A percentile compares a stretch with the other conserved stretches of the same genome.
These are phyloP conservation scores for Curvularia sp. DNA, from an alignment of 2,329 filamentous ascomycete genomes.

Conservation along the genomic window DNA sequence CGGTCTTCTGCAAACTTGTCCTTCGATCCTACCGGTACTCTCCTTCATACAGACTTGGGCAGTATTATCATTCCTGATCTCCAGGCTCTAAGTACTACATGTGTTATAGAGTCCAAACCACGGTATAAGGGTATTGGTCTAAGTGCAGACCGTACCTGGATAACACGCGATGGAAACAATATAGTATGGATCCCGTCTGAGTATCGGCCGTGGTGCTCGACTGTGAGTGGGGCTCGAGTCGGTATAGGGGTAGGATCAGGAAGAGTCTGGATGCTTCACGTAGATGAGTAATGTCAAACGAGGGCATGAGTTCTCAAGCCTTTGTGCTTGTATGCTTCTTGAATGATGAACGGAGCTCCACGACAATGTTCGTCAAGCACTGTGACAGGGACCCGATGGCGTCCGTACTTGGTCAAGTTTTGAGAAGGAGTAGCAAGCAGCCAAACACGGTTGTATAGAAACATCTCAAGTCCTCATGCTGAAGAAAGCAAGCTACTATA, in stretches of 20 bases:
- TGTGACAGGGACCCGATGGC: neutral
- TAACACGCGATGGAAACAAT: slow-evolving; percentile 25
- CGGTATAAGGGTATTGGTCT: slow-evolving; percentile 19
- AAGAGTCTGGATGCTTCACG: slow-evolving; percentile 26
- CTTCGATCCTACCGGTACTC: neutral
- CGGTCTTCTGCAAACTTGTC: neutral
- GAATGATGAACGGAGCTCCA: neutral
- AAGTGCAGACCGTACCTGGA: slow-evolving; percentile 27
- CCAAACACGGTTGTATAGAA: no score
- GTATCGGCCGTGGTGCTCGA: slow-evolving; percentile 28
- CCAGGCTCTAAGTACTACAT: neutral
- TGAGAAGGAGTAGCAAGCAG: no score
- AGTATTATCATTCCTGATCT: slow-evolving; percentile 16
- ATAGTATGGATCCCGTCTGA: slow-evolving; percentile 33
- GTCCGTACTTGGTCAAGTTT: neutral
- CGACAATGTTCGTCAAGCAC: neutral
- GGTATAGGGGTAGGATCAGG: slow-evolving; percentile 22
- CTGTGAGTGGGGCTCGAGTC: slow-evolving; percentile 22
- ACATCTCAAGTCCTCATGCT: no score
- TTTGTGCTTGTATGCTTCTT: neutral
- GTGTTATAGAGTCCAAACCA: slow-evolving; percentile 15
- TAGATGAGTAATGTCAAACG: neutral
- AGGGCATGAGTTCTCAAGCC: neutral
- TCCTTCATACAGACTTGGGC: slow-evolving; percentile 27
- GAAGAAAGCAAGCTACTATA: no score